Percentiles rank a stretch among this genome's conserved stretches.
Conservation (phyloP, 805 yeast genomes). For the Saturnispora kantuleensis region DNA sequence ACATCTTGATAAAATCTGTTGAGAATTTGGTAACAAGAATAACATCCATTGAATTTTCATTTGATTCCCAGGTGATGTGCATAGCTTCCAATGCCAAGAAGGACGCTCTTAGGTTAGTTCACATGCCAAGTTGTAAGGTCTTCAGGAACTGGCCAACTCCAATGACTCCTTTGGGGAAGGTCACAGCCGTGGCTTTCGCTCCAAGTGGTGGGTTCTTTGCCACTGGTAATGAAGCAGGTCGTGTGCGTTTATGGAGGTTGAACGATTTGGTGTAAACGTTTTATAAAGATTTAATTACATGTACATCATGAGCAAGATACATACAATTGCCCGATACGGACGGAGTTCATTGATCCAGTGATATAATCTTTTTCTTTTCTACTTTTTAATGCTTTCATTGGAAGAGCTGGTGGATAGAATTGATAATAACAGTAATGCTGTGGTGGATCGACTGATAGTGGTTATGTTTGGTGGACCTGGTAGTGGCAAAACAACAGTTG, state of each 20-base stretch:
- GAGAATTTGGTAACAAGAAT: constrained; percentile 79
- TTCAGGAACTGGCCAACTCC: constrained; percentile 96
- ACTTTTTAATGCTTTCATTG: neutral
- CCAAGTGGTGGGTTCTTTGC: constrained; percentile 77
- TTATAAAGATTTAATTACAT: neutral
- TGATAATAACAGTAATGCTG: neutral
- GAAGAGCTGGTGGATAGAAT: neutral
- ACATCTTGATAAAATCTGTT: constrained; percentile 51
- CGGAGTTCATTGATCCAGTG: constrained; percentile 1
- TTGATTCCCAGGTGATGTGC: constrained; percentile 83
- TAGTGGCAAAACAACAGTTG: constrained; percentile 70
- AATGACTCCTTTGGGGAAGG: constrained; percentile 93
- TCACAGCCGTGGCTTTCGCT: constrained; percentile 69
- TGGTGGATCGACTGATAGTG: constrained; percentile 34
- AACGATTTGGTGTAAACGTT: constrained; percentile 2
- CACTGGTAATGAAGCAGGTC: constrained; percentile 86
- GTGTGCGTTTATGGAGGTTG: constrained; percentile 78
- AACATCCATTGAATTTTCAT: constrained; percentile 61
- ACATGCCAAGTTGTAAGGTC: constrained; percentile 77
- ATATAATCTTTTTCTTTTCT: neutral
- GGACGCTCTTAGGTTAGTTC: constrained; percentile 81
- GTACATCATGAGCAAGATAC: neutral
- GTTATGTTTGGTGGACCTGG: constrained; percentile 76
- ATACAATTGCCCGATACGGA: neutral
- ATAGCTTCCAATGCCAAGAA: constrained; percentile 77